phyloP scores from a whole-genome alignment of 2,329 filamentous ascomycete genomes.

The Didymellaceae sp. region DNA sequence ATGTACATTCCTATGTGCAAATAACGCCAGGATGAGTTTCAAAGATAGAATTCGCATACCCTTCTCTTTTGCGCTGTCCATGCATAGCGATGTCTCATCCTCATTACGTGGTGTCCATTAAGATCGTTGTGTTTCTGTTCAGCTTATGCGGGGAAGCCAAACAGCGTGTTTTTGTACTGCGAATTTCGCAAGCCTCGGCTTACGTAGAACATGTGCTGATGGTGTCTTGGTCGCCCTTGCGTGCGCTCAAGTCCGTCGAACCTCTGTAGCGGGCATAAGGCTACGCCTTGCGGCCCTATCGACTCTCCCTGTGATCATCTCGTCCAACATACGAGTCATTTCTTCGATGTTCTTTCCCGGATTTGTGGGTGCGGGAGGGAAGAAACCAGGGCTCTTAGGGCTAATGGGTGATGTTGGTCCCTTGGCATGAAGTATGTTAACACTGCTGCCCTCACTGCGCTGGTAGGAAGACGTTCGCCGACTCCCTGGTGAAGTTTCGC shows the following conservation, averaged over 20 bases:
- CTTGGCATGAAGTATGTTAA: constrained; percentile 35
- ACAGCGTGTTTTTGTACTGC: neutral
- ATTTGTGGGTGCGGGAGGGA: constrained; percentile 30
- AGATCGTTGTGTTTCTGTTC: constrained; percentile 9
- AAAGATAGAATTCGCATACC: neutral
- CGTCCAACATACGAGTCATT: constrained; percentile 90
- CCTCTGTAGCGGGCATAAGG: constrained; percentile 31
- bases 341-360: constrained; percentile 77
- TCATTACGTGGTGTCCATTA: constrained; percentile 32
- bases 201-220: neutral
- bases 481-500: constrained; percentile 45
- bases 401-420: constrained; percentile 35
- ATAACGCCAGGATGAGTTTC: constrained; percentile 3
- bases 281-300: constrained; percentile 61
- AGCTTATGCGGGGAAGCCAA: constrained; percentile 5
- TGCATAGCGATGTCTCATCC: constrained; percentile 22
- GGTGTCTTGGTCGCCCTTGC: constrained; percentile 11
- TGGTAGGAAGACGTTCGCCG: constrained; percentile 45
- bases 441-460: constrained; percentile 40
- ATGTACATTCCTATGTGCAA: constrained; percentile 7
- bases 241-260: constrained; percentile 20
- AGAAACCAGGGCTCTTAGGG: constrained; percentile 24
- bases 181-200: neutral
- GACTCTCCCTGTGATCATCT: constrained; percentile 90
- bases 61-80: neutral